Percentiles rank a stretch among this genome's conserved stretches.
Conservation (phyloP, 768 basidiomycete genomes). For the Hypholoma sublateritium region DNA sequence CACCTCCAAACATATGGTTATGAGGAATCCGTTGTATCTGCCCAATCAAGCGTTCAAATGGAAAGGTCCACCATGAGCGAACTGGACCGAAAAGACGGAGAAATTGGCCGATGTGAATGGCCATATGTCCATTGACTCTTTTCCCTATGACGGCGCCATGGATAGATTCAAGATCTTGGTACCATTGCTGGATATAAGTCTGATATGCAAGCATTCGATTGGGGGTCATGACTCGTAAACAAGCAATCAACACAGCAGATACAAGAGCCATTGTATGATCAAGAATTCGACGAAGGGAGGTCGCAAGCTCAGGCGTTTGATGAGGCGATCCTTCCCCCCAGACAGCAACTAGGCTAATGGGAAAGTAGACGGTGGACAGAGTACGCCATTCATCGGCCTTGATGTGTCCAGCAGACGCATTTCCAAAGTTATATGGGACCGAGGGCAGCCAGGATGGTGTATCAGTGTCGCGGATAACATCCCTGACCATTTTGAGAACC, state of each 20-base stretch:
- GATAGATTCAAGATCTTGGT: background rate
- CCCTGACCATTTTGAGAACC: conserved; percentile 13
- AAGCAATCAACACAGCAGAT: background rate
- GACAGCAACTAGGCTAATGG: conserved; percentile 30
- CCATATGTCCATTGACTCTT: conserved; percentile 21
- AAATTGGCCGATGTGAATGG: conserved; percentile 23
- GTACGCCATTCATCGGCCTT: conserved; percentile 38
- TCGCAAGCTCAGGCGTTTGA: background rate
- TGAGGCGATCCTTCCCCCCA: conserved; percentile 20
- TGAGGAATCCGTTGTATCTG: conserved; percentile 28
- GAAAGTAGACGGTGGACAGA: conserved; percentile 28
- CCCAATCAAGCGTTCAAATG: too few species aligned
- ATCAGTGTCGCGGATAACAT: conserved; percentile 20
- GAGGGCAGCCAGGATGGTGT: conserved; percentile 27
- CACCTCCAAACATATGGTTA: conserved; percentile 18
- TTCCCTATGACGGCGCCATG: too few species aligned
- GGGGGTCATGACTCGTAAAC: background rate
- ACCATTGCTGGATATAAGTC: background rate
- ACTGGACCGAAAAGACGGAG: conserved; percentile 29
- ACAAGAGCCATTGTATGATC: conserved; percentile 12
- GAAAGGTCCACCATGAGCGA: conserved; percentile 34
- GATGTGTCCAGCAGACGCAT: conserved; percentile 24
- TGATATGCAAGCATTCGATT: background rate
- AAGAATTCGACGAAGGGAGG: conserved; percentile 1
- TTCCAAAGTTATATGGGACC: conserved; percentile 27